Evolutionary conservation across 2,329 filamentous ascomycete genomes (phyloP), one percentile per base, ranked within the genome.

Genomic region (Trichophyton rubrum): DNA sequence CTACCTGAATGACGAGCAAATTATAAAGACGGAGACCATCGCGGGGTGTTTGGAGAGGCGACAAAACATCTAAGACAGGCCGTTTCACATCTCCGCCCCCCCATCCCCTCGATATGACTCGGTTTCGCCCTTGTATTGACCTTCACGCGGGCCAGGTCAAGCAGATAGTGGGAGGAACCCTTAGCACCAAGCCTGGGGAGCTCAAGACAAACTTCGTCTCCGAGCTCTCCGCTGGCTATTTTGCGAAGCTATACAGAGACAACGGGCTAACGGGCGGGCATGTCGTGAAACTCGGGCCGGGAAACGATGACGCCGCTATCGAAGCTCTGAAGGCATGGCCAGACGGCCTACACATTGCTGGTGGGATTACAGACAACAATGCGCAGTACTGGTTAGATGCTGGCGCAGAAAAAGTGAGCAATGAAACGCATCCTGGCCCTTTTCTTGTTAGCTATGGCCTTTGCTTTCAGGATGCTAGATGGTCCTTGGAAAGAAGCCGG

Each of bases 111-210:
- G 59, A 51, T 49, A 96, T 99, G 93, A 97, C 93, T 2, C 85
- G 86, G 67, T 99, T 99, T 71, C 82, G 93, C 43, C 93, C 93
- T 20, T 99, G 93, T 71, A 97, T 99, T 74, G 93, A 99, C 76
- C 83, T 99, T 59, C 93, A 99, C 74, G 87, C 91, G n/a, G 93
- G 93, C 13, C 87, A 92, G 71, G 93, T 99, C 62, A 99, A 99
- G 79, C 93, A 99, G 74, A 99, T 99, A 67, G 91, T 99, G 45
- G 93, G 93, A 67, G 92, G 93, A 62, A 97, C 93, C 1, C 82
- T 99, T 64, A 87, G 87, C 75, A 82, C 82, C 71, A 73, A 80
- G 7, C 82, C 82, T 1, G 73, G 80, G 5, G 79, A 82, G 61
- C 81, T 97, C 61, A 87, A 90, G 76, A 97, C 92, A 56, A 99